Conservation (phyloP, 2,329 filamentous ascomycete genomes). For the Pyrenophora graminea region DNA sequence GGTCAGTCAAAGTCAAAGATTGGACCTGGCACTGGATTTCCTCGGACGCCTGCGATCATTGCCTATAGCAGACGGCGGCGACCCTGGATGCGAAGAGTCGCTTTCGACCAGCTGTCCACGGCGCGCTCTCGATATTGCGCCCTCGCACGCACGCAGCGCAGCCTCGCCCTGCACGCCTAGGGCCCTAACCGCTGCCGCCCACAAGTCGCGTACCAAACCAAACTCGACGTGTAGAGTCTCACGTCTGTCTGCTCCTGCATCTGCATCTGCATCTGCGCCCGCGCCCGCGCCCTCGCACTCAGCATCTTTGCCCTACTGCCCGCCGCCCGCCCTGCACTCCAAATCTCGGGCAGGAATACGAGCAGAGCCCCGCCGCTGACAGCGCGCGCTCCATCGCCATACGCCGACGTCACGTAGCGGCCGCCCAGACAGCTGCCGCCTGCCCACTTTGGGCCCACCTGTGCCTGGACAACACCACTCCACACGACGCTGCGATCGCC, state of each 20-base stretch:
- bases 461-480: slow-evolving; percentile 22
- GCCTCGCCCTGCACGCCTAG: background rate
- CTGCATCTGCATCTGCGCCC: background rate
- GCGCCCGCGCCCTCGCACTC: background rate
- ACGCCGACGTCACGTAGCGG: slow-evolving; percentile 22
- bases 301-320: background rate
- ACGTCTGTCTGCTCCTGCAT: background rate
- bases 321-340: background rate
- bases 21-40: slow-evolving; percentile 17
- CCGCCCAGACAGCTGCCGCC: slow-evolving; percentile 32
- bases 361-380: slow-evolving; percentile 4
- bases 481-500: slow-evolving; percentile 25
- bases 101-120: background rate
- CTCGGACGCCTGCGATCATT: background rate
- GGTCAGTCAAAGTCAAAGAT: slow-evolving; percentile 21
- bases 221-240: background rate
- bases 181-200: background rate
- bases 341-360: background rate
- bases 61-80: background rate
- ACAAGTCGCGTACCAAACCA: background rate
- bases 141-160: background rate
- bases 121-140: background rate
- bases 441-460: slow-evolving; percentile 30
- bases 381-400: slow-evolving; percentile 8
- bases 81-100: background rate